Evolutionary conservation across 106 monocot genomes (phyloP), one percentile per base, ranked within the genome.

Genomic region (Dactylorhiza incarnata): DNA sequence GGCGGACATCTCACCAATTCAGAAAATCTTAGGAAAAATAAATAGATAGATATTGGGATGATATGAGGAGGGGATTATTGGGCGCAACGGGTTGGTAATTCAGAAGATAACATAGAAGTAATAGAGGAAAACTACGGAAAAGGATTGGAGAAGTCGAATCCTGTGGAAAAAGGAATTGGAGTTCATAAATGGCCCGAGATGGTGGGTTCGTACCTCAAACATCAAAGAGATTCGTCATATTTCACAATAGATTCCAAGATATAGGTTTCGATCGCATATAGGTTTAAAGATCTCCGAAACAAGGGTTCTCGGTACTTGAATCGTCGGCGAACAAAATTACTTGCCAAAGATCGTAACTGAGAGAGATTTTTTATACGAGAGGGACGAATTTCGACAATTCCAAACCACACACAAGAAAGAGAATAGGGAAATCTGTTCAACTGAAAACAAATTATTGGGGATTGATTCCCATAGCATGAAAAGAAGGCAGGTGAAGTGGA

Each of bases 81-180:
- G 22, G 23, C 7, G 16, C 72, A 8, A 72, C 8, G 72, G 72
- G 20, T 49, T 9, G 49, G 48, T 72, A 78, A 68, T 47, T 79
- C 78, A 79, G 15, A 49, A 79, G 26, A 79, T 79, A n/a, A 79
- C 78, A 37, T 79, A 79, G 73, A 79, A 79, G 62, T 73, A 79
- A 62, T 79, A 29, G 59, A 79, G 78, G 61, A 79, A 79, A 49
- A 73, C 59, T 12, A 79, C 72, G 1, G 78, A 79, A 62, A 79
- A 79, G 61, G 78, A 79, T 29, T 79, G 78, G 44, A 79, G 78
- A 71, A 79, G 72, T 8, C 72, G 72, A 49, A 72, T 49, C 72
- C 72, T 48, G 49, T 44, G 72, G 22, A 72, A 72, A 49, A 72
- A 72, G 14, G 49, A 72, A 23, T 49, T 44, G 22, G 72, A 49